Conservation (phyloP, 2,329 filamentous ascomycete genomes). For the Reticulascus tulasneorum region DNA sequence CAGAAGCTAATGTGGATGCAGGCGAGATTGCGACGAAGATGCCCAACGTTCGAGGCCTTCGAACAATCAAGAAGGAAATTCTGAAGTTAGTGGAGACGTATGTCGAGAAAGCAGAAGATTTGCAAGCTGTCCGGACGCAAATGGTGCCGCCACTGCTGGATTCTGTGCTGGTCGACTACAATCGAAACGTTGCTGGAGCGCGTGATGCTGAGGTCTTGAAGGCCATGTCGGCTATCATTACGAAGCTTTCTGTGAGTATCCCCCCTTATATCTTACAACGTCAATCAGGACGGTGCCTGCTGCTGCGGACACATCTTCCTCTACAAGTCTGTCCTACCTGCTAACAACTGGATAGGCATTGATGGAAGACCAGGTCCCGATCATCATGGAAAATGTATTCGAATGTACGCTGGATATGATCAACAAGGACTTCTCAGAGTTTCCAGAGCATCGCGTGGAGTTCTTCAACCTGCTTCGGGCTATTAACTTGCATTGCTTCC, state of each 20-base stretch:
- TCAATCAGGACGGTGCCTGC: not conserved
- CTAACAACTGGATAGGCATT: conserved; percentile 54
- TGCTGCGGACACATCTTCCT: too few relatives aligned
- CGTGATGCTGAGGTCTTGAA: conserved; percentile 95
- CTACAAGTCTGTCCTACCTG: too few relatives aligned
- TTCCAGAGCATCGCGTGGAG: conserved; percentile 97
- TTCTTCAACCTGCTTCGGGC: conserved; percentile 96
- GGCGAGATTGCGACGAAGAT: conserved; percentile 94
- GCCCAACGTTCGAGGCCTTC: conserved; percentile 88
- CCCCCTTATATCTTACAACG: not conserved
- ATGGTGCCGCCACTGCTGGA: conserved; percentile 96
- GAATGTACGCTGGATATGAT: conserved; percentile 99
- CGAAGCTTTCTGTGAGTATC: conserved; percentile 83
- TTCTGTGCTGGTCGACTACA: conserved; percentile 92
- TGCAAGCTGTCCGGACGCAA: conserved; percentile 86
- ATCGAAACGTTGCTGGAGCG: conserved; percentile 91
- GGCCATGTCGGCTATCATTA: conserved; percentile 96
- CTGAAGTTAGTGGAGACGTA: conserved; percentile 97
- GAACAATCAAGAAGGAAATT: conserved; percentile 99
- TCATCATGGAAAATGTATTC: conserved; percentile 98
- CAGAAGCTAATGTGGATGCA: conserved; percentile 28
- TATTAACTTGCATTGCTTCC: conserved; percentile 97
- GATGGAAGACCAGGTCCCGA: conserved; percentile 97
- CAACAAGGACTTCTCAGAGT: conserved; percentile 99
- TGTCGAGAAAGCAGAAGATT: conserved; percentile 94